A percentile compares a stretch with the other conserved stretches of the same genome.
phyloP scores from a whole-genome alignment of 83 land plant genomes.

The Thuja plicata region DNA sequence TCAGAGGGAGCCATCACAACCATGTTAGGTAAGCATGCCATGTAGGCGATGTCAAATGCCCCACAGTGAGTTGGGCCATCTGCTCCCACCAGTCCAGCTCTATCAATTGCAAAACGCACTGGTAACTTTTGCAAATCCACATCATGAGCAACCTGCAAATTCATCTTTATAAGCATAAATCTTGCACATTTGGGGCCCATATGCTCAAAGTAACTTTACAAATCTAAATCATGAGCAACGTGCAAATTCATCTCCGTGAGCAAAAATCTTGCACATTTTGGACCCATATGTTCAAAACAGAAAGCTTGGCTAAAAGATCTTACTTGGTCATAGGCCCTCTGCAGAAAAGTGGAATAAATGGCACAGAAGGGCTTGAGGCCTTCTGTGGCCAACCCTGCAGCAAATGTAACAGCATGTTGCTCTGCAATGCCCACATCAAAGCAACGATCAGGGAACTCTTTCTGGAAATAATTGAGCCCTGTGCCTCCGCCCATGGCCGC shows the following conservation, averaged over 20 bases:
- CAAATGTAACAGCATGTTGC: conserved; percentile 68
- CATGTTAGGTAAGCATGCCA: conserved; percentile 59
- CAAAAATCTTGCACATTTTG: neutral
- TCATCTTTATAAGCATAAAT: neutral
- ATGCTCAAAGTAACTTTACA: conserved; percentile 22
- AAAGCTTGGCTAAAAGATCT: too few species aligned
- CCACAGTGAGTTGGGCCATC: conserved; percentile 63
- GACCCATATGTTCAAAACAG: neutral
- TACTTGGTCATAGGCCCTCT: conserved; percentile 59
- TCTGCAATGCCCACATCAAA: conserved; percentile 34
- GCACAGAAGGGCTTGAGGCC: conserved; percentile 51
- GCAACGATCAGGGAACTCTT: conserved; percentile 54
- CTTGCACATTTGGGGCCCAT: neutral
- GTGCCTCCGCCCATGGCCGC: conserved; percentile 83
- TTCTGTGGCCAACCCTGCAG: conserved; percentile 67
- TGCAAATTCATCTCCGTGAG: neutral
- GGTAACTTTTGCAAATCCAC: conserved; percentile 60
- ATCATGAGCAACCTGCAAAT: conserved; percentile 45
- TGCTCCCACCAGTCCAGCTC: conserved; percentile 58
- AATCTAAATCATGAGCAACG: conserved; percentile 52
- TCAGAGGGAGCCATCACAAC: conserved; percentile 61
- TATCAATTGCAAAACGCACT: conserved; percentile 50
- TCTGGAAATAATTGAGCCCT: conserved; percentile 65
- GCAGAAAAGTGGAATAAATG: conserved; percentile 56
- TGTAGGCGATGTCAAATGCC: conserved; percentile 45